A percentile compares a stretch with the other conserved stretches of the same genome.
phyloP scores from a whole-genome alignment of 495 filamentous ascomycete genomes.

The Pyrenopolyporus hunteri region DNA sequence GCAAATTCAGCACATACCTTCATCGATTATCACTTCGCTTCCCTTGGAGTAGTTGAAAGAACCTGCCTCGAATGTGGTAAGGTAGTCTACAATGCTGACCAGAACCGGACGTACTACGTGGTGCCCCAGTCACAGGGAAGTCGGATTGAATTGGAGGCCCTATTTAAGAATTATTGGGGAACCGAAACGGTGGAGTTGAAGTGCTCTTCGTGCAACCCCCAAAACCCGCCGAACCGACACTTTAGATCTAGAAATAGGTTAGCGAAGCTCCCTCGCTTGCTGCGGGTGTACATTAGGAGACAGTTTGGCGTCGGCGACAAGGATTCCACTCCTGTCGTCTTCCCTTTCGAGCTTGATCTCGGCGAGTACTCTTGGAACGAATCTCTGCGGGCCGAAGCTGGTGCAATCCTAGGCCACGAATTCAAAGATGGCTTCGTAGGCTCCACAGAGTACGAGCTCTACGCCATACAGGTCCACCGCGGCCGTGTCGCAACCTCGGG shows the following conservation, averaged over 20 bases:
- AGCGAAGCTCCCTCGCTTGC: constrained; percentile 6
- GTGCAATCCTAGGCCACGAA: not conserved
- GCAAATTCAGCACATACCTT: not conserved
- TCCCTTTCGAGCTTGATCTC: constrained; percentile 41
- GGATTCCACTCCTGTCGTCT: constrained; percentile 36
- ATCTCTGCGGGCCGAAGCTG: constrained; percentile 14
- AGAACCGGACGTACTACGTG: no score
- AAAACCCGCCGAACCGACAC: no score
- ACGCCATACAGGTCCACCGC: constrained; percentile 51
- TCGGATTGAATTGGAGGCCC: no score
- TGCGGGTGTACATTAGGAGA: constrained; percentile 5
- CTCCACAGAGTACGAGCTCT: constrained; percentile 51
- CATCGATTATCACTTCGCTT: not conserved
- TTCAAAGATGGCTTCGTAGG: constrained; percentile 28
- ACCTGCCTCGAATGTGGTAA: not conserved
- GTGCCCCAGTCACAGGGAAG: no score
- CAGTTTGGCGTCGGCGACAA: not conserved
- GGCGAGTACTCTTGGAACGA: constrained; percentile 2
- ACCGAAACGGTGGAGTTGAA: not conserved
- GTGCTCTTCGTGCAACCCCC: not conserved
- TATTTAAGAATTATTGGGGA: not conserved
- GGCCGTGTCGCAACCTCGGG: constrained; percentile 41
- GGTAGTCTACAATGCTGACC: not conserved
- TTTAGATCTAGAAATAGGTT: not conserved
- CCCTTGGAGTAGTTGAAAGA: not conserved